Conservation (phyloP, 73 alveolate genomes). For the Effrenium voratum region DNA sequence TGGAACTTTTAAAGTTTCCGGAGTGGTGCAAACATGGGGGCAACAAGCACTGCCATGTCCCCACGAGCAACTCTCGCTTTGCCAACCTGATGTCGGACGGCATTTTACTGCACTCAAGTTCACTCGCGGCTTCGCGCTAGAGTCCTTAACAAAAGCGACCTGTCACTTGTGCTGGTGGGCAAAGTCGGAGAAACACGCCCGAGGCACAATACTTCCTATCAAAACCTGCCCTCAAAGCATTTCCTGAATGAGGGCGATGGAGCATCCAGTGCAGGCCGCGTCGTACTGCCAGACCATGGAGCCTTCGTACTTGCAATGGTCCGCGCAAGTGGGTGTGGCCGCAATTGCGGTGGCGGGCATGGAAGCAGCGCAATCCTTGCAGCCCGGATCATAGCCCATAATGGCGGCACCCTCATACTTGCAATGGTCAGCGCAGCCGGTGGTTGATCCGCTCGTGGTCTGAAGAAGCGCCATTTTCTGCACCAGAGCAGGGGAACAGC, state of each 20-base stretch:
- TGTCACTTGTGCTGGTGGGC: no score
- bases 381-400: background rate
- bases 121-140: no score
- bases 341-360: background rate
- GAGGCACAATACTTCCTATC: no score
- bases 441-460: background rate
- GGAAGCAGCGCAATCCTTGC: background rate
- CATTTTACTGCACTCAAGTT: no score
- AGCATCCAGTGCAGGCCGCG: slow-evolving; percentile 24
- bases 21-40: no score
- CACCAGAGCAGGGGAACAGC: background rate
- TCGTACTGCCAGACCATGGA: slow-evolving; percentile 14
- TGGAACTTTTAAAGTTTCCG: background rate
- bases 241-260: background rate
- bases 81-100: no score
- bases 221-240: no score
- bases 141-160: no score
- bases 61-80: no score
- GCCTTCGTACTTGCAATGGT: slow-evolving; percentile 7
- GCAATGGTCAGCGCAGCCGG: slow-evolving; percentile 6
- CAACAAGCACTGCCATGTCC: no score
- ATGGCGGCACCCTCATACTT: background rate
- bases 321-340: background rate
- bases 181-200: no score
- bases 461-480: background rate